These are phyloP conservation scores for Sugiyamaella castrensis DNA, from an alignment of 1,139 yeast species.

Conservation along the genomic window DNA sequence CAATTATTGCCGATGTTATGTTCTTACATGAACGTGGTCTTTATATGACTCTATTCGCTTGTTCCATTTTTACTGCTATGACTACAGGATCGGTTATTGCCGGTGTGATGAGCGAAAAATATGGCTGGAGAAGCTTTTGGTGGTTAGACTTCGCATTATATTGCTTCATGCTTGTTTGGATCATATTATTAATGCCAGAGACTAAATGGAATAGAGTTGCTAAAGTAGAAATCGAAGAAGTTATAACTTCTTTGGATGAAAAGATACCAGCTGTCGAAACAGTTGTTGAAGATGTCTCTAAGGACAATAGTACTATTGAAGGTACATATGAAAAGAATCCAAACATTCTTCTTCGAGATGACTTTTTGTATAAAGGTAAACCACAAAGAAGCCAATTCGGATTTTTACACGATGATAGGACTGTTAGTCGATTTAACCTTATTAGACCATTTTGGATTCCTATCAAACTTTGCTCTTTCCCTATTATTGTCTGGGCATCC, in stretches of 20 bases:
- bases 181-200: slow-evolving; percentile 33
- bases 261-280: neutral
- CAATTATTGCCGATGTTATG: slow-evolving; percentile 37
- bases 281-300: slow-evolving; percentile 3
- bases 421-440: slow-evolving; percentile 39
- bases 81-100: slow-evolving; percentile 36
- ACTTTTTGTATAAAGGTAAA: slow-evolving; percentile 22
- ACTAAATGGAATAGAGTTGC: slow-evolving; percentile 28
- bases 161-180: slow-evolving; percentile 37
- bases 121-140: slow-evolving; percentile 40
- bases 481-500: slow-evolving; percentile 48
- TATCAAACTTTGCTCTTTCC: slow-evolving; percentile 37
- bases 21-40: slow-evolving; percentile 40
- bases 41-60: slow-evolving; percentile 30
- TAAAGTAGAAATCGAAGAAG: neutral
- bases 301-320: neutral
- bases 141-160: slow-evolving; percentile 42
- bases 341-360: neutral
- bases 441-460: slow-evolving; percentile 40
- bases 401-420: slow-evolving; percentile 18
- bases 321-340: neutral
- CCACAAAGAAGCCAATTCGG: slow-evolving; percentile 25
- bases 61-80: slow-evolving; percentile 33
- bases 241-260: neutral
- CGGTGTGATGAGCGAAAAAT: slow-evolving; percentile 35